These are phyloP conservation scores for Aspergillus sp. DNA, from an alignment of 2,329 filamentous ascomycete genomes.

Conservation along the genomic window DNA sequence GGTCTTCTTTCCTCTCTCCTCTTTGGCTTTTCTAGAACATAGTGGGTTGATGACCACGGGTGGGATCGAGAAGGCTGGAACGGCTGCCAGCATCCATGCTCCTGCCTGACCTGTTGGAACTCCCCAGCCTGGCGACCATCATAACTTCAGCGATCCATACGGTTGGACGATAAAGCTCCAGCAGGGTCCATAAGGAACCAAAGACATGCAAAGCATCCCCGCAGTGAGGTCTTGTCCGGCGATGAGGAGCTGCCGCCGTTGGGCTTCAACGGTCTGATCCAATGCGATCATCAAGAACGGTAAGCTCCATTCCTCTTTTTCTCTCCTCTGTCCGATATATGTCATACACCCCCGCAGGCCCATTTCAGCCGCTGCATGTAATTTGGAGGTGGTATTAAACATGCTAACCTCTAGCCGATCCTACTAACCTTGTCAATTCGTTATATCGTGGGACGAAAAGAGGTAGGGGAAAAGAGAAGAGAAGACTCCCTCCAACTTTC, in stretches of 20 bases:
- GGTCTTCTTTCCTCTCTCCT: slow-evolving; percentile 1
- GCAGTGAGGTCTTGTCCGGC: background rate
- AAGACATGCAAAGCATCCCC: background rate
- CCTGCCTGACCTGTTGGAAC: slow-evolving; percentile 7
- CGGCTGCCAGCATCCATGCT: slow-evolving; percentile 7
- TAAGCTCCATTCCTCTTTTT: background rate
- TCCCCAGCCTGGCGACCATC: background rate
- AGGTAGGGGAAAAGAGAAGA: background rate
- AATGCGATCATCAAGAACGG: background rate
- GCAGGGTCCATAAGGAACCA: background rate
- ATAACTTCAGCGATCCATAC: background rate
- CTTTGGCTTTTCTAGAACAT: slow-evolving; percentile 17
- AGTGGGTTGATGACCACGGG: slow-evolving; percentile 12
- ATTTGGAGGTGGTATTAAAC: background rate
- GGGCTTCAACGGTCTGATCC: background rate
- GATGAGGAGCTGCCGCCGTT: background rate
- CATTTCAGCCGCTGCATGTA: background rate
- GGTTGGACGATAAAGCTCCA: background rate
- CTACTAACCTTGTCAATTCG: background rate
- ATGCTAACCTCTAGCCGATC: background rate
- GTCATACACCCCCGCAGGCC: background rate
- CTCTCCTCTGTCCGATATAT: background rate
- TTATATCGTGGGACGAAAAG: background rate
- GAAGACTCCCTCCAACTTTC: background rate
- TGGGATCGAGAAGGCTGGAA: slow-evolving; percentile 1